Evolutionary conservation across 139 green algal species (phyloP).

Genomic region (Pleodorina starrii): DNA sequence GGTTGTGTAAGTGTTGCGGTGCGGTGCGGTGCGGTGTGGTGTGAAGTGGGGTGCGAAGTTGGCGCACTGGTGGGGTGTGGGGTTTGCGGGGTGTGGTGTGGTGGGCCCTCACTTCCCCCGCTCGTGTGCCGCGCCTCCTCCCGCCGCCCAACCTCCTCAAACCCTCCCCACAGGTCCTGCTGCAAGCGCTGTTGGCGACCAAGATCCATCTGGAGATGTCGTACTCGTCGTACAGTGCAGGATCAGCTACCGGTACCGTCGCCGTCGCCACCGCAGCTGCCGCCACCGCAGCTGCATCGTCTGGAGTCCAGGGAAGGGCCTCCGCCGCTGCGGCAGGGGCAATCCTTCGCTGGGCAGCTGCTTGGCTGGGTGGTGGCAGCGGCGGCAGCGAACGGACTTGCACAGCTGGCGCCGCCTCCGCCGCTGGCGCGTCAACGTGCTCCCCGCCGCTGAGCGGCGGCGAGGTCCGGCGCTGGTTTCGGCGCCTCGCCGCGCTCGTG

Average conservation of each 20-base stretch:
- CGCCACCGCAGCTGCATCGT: neutral
- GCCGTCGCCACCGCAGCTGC: neutral
- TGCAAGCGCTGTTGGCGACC: neutral
- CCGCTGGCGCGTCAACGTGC: neutral
- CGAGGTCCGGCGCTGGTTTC: slow-evolving; percentile 15
- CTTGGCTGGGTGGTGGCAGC: neutral
- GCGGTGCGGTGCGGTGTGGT: no score
- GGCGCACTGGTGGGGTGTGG: no score
- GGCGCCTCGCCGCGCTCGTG: slow-evolving; percentile 23
- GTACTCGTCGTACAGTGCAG: neutral
- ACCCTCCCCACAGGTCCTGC: neutral
- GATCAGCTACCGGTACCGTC: neutral
- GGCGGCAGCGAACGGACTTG: neutral
- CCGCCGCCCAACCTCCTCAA: no score
- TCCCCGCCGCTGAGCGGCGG: neutral
- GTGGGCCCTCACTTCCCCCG: no score
- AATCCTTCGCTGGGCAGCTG: neutral
- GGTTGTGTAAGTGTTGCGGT: no score
- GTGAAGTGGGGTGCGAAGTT: no score
- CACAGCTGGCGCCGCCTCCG: neutral
- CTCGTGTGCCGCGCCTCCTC: no score
- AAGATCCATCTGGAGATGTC: neutral
- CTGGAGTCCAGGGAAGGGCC: neutral
- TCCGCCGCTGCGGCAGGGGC: neutral
- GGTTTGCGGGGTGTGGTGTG: no score